Evolutionary conservation across 257 asterid species (phyloP), one percentile per base, ranked within the genome.

Genomic region (Voacanga thouarsii): DNA sequence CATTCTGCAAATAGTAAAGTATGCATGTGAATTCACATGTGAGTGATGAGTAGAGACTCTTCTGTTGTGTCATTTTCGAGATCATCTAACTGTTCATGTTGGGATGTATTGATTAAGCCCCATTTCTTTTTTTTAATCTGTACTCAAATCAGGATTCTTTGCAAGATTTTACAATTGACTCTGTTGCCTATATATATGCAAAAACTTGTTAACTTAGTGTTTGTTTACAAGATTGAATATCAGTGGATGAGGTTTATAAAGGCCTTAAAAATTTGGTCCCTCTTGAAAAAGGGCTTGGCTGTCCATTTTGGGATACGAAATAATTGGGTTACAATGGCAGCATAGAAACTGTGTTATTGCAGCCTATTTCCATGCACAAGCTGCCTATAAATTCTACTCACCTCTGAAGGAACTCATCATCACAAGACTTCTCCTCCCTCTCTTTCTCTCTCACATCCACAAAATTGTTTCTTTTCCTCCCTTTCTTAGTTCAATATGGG

Each of bases 11-110:
- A 68, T 78, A 30, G 77, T 41, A 12, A 19, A 39, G 23, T 11
- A 41, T 33, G 21, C 78, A 76, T 76, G 78, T 81, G 84, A 76
- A 73, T 76, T 61, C 63, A 71, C 84, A 51, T 71, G 81, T 71
- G 70, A 74, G 7, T 30, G 37, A 61, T 61, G 41, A 61, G 41
- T 24, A 41, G 26, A 61, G 59, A 70, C 23, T 10, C 75, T 71
- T 14, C 12, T 33, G 37, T 33, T 33, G 37, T 71, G 60, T 71
- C 75, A 45, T 30, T 71, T 71, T 71, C 55, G 19, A 69, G 37
- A 60, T n/a, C 66, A 10, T 24, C 18, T 57, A 18, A 56, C 15
- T 2, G 16, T 49, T 49, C 3, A 49, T 51, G 6, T 21, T 14
- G 21, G 21, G 6, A 51, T 12, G 18, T 51, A 12, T 12, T 51